Base-by-base conservation (phyloP, 768 basidiomycete genomes). In the Leccinum sublutescens region DNA sequence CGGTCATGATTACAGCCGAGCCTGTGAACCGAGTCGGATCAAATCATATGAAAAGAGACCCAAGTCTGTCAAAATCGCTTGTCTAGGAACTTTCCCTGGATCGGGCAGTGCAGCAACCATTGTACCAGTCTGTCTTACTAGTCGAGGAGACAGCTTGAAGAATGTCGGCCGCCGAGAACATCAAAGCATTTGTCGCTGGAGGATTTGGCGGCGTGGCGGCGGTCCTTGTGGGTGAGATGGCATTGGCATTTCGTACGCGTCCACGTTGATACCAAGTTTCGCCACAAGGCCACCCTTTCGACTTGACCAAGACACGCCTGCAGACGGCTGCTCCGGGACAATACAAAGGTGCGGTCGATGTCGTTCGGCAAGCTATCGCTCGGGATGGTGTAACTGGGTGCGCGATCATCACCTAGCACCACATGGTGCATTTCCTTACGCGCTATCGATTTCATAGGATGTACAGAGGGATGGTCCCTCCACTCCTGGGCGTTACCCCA, bases 391-490 rank as follows among this genome's bases (percentile, higher is more conserved):
- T 91, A 48, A 81, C 79, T 53, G 97, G 97, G 96, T 96, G 50
- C 60, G 70, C n/a, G n/a, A 52, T 14, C 14, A 10, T 36, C 25
- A 34, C 38, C 31, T 36, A 40, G 33, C 12, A 33, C 33, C 12
- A 9, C 43, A 23, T 33, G 31, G 23, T 31, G n/a, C 49, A 12
- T 21, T 7, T 19, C 21, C 54, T 69, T 17, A 64, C 33, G 47
- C 36, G 19, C 21, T 36, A n/a, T 34, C 25, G 4, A 33, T 48
- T 52, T 33, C 58, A 40, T 54, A 95, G 93, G 29, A 70, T 96
- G 71, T 96, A 95, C 69, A 90, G 93, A 61, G 94, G 93, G 36
- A 93, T 98, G 77, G 89, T 95, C 4, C 95, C 95, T 34, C 95
- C 95, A 48, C 75, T 98, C 58, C 78, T 97, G 31, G 94, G 96